phyloP scores from a whole-genome alignment of 1,284 basidiomycete species.

The Trichosporon faecale region DNA sequence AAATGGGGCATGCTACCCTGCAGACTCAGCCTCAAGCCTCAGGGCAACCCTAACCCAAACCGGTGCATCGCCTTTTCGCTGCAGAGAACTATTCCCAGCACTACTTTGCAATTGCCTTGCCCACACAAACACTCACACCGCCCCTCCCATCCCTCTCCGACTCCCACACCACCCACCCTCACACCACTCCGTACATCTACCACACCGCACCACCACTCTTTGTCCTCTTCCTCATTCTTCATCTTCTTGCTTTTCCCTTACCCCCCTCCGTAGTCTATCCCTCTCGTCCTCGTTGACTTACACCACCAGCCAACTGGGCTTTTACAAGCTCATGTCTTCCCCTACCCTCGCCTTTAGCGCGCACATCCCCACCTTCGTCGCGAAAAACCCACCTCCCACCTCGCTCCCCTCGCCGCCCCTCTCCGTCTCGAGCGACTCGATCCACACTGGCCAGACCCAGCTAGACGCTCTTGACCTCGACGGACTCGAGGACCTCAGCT shows the following conservation, averaged over 20 bases:
- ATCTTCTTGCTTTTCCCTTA: background rate
- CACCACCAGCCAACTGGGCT: slow-evolving; percentile 13
- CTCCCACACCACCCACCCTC: background rate
- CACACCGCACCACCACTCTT: slow-evolving; percentile 2
- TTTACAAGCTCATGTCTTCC: slow-evolving; percentile 9
- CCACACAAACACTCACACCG: slow-evolving; percentile 9
- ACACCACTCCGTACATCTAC: too few relatives aligned
- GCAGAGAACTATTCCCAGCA: slow-evolving; percentile 10
- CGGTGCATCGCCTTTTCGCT: slow-evolving; percentile 8
- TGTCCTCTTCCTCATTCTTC: background rate
- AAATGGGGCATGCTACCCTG: background rate
- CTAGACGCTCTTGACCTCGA: slow-evolving; percentile 34
- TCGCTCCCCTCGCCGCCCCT: slow-evolving; percentile 36
- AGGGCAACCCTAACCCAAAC: slow-evolving; percentile 7
- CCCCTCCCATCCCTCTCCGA: slow-evolving; percentile 11
- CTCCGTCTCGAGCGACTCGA: slow-evolving; percentile 29
- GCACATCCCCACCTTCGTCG: background rate
- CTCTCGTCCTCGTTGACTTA: background rate
- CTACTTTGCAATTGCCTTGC: slow-evolving; percentile 10
- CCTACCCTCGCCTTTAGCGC: slow-evolving; percentile 7
- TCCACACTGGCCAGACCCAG: slow-evolving; percentile 3
- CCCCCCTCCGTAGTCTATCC: background rate
- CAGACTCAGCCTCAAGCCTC: too few relatives aligned
- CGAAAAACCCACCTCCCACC: slow-evolving; percentile 5
- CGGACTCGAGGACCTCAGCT: slow-evolving; percentile 24